Conservation (phyloP, 2,329 filamentous ascomycete genomes). For the Trichophyton benhamiae region DNA sequence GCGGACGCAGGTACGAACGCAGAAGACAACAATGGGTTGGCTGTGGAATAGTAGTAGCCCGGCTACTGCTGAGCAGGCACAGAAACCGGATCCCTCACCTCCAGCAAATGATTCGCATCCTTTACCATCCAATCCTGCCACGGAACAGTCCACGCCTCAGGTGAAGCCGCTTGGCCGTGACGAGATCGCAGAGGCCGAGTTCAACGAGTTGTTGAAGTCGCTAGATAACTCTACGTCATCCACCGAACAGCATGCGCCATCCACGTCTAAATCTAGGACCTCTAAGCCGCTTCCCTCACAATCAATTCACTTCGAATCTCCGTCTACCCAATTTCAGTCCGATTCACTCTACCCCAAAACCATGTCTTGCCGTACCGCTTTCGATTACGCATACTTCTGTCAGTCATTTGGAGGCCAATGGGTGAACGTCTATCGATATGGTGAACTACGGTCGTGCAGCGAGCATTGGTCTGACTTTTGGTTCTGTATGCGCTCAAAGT, state of each 20-base stretch:
- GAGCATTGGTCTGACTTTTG: slow-evolving; percentile 90
- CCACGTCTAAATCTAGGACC: slow-evolving; percentile 17
- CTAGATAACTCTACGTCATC: slow-evolving; percentile 26
- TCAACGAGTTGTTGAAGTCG: slow-evolving; percentile 41
- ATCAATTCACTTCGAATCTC: slow-evolving; percentile 7
- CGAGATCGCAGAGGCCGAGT: slow-evolving; percentile 43
- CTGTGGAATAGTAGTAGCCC: slow-evolving; percentile 22
- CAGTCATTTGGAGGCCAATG: slow-evolving; percentile 84
- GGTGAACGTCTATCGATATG: slow-evolving; percentile 80
- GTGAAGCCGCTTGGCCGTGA: slow-evolving; percentile 21
- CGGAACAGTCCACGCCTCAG: neutral
- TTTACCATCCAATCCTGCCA: neutral
- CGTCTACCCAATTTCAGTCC: slow-evolving; percentile 37
- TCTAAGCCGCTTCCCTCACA: slow-evolving; percentile 6
- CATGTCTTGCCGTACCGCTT: slow-evolving; percentile 82
- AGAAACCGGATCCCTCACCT: neutral
- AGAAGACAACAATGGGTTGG: slow-evolving; percentile 34
- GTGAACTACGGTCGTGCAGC: slow-evolving; percentile 60
- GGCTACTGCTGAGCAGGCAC: neutral
- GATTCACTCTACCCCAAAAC: slow-evolving; percentile 62
- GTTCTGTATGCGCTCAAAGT: slow-evolving; percentile 86
- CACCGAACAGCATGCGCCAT: slow-evolving; percentile 7
- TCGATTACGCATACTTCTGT: slow-evolving; percentile 91
- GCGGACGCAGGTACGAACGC: neutral
- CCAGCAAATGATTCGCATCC: neutral